phyloP scores from a whole-genome alignment of 495 filamentous ascomycete genomes.

The Penicillium tannophilum region DNA sequence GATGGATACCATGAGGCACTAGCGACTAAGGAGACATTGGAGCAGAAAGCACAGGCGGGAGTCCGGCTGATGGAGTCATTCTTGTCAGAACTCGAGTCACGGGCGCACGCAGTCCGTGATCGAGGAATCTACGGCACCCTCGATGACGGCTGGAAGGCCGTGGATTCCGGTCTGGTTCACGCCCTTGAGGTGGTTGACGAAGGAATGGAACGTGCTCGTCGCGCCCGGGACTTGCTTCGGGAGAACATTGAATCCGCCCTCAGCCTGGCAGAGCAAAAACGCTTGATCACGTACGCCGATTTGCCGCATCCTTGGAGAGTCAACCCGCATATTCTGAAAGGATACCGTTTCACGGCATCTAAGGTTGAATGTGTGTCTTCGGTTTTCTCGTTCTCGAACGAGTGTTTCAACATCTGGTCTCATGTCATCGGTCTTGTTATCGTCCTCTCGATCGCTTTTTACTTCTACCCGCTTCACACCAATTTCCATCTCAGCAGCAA shows the following conservation, averaged over 20 bases:
- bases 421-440: slow-evolving; percentile 85
- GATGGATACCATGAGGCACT: slow-evolving; percentile 86
- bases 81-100: slow-evolving; percentile 77
- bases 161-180: slow-evolving; percentile 76
- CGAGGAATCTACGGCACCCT: slow-evolving; percentile 60
- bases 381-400: slow-evolving; percentile 82
- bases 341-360: slow-evolving; percentile 90
- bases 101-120: slow-evolving; percentile 73
- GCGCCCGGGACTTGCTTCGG: slow-evolving; percentile 73
- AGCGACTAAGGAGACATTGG: slow-evolving; percentile 79
- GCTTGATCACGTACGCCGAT: slow-evolving; percentile 85
- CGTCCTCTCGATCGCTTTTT: slow-evolving; percentile 88
- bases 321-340: slow-evolving; percentile 87
- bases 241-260: slow-evolving; percentile 83
- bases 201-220: slow-evolving; percentile 75
- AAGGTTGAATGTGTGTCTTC: slow-evolving; percentile 86
- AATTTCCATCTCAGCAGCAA: slow-evolving; percentile 87
- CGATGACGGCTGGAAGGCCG: slow-evolving; percentile 68
- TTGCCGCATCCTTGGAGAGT: slow-evolving; percentile 91
- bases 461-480: slow-evolving; percentile 87
- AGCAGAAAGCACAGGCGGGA: slow-evolving; percentile 86
- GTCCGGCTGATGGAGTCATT: slow-evolving; percentile 84
- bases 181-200: slow-evolving; percentile 79
- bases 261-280: slow-evolving; percentile 72
- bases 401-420: slow-evolving; percentile 97